These are phyloP conservation scores for Calonectria fujianensis DNA, from an alignment of 2,329 filamentous ascomycete genomes.

Conservation along the genomic window DNA sequence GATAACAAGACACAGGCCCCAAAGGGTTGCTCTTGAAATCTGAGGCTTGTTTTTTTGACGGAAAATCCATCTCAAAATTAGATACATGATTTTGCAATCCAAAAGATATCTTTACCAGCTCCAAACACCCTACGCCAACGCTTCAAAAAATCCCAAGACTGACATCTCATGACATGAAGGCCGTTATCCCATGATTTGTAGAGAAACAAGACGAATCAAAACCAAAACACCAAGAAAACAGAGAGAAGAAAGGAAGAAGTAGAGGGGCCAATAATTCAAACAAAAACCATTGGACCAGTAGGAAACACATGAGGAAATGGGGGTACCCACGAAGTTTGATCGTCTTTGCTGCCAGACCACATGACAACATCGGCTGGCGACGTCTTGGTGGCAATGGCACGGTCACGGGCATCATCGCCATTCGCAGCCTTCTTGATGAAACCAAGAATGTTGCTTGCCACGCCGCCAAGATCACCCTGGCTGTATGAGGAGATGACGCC, in stretches of 20 bases:
- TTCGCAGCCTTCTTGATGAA: constrained; percentile 92
- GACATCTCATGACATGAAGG: background rate
- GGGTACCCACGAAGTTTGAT: constrained; percentile 88
- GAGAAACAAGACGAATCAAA: background rate
- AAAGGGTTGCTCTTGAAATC: constrained; percentile 60
- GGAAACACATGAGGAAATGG: constrained; percentile 52
- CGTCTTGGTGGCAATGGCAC: constrained; percentile 90
- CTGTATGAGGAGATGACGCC: constrained; percentile 76
- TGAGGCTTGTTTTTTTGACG: constrained; percentile 60
- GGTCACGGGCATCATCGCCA: constrained; percentile 88
- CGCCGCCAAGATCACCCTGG: constrained; percentile 86
- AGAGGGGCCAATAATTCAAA: constrained; percentile 26
- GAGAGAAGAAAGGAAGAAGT: constrained; percentile 22
- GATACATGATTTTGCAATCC: constrained; percentile 40
- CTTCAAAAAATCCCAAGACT: constrained; percentile 12
- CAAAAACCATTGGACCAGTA: constrained; percentile 41
- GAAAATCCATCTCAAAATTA: constrained; percentile 51
- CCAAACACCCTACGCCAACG: constrained; percentile 27
- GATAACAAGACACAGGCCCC: constrained; percentile 63
- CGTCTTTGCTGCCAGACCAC: constrained; percentile 98
- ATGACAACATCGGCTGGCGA: constrained; percentile 97
- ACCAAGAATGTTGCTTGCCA: constrained; percentile 86
- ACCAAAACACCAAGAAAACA: constrained; percentile 13
- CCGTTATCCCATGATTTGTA: background rate
- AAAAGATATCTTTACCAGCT: background rate